Evolutionary conservation across 441 rosid species (phyloP).

Genomic region (Melastoma candidum): DNA sequence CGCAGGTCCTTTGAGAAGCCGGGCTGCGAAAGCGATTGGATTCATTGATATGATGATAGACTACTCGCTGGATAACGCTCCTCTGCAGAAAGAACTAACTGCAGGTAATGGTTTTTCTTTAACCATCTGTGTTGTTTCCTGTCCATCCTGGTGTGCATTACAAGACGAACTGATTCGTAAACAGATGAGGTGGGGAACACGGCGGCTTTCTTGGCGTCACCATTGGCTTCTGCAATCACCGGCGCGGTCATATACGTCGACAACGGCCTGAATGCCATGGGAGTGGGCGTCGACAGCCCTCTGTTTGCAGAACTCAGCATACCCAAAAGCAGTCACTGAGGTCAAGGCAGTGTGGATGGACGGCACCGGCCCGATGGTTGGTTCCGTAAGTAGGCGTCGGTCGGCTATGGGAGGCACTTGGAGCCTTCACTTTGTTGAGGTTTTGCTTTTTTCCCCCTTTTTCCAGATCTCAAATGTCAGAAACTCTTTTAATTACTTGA

Average conservation of each 20-base stretch:
- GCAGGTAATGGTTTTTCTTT: slow-evolving; percentile 40
- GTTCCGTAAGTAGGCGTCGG: no score
- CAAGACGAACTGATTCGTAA: not conserved
- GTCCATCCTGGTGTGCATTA: no score
- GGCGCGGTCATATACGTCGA: slow-evolving; percentile 72
- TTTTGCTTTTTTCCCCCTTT: no score
- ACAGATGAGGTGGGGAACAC: slow-evolving; percentile 3
- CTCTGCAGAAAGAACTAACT: slow-evolving; percentile 73
- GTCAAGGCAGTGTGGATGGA: no score
- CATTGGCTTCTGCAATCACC: slow-evolving; percentile 18
- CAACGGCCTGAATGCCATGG: slow-evolving; percentile 93
- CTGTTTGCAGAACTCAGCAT: slow-evolving; percentile 52
- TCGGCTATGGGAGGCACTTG: no score
- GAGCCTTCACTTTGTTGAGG: no score
- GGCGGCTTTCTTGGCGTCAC: slow-evolving; percentile 14
- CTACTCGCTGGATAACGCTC: slow-evolving; percentile 66
- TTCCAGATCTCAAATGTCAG: no score
- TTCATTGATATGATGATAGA: slow-evolving; percentile 80
- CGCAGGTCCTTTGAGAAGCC: slow-evolving; percentile 73
- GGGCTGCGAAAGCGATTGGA: slow-evolving; percentile 90
- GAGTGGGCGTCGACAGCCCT: slow-evolving; percentile 87
- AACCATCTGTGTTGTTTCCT: not conserved
- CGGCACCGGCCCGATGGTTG: no score
- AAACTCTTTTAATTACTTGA: no score
- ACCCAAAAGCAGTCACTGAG: slow-evolving; percentile 19